Evolutionary conservation across 345 rosid genomes (phyloP).

Genomic region (Eucalyptus marginata): DNA sequence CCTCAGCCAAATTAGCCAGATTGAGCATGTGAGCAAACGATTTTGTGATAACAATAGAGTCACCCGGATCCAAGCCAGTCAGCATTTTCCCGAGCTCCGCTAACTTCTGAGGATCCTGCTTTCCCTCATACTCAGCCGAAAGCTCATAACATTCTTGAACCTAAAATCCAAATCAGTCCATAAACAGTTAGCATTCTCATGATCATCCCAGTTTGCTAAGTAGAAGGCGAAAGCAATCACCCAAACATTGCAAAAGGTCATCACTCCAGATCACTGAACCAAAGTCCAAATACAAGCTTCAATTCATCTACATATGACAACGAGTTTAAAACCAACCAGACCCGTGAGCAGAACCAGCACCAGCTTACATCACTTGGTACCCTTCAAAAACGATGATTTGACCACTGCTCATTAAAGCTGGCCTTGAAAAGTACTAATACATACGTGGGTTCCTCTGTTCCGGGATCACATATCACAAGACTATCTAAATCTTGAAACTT

Average conservation of each 20-base stretch:
- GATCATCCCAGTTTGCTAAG: neutral
- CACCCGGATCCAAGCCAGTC: conserved; percentile 90
- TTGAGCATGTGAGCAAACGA: conserved; percentile 95
- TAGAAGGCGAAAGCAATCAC: neutral
- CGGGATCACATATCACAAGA: neutral
- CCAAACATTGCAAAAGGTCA: neutral
- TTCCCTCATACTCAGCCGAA: conserved; percentile 86
- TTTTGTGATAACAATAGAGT: conserved; percentile 79
- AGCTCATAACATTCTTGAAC: conserved; percentile 96
- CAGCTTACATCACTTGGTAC: neutral
- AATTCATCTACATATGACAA: neutral
- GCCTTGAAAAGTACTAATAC: neutral
- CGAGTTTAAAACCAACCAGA: neutral
- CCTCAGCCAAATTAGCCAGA: conserved; percentile 93
- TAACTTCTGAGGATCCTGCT: conserved; percentile 56
- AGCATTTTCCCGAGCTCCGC: conserved; percentile 82
- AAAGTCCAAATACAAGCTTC: neutral
- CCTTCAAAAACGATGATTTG: neutral
- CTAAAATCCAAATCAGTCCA: conserved; percentile 10
- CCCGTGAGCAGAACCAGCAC: neutral
- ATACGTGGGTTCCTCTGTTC: neutral
- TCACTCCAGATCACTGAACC: neutral
- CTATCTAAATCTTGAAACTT: neutral
- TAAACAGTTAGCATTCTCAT: neutral
- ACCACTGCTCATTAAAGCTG: neutral